These are phyloP conservation scores for Aphanocladium album DNA, from an alignment of 2,329 filamentous ascomycete genomes.

Conservation along the genomic window DNA sequence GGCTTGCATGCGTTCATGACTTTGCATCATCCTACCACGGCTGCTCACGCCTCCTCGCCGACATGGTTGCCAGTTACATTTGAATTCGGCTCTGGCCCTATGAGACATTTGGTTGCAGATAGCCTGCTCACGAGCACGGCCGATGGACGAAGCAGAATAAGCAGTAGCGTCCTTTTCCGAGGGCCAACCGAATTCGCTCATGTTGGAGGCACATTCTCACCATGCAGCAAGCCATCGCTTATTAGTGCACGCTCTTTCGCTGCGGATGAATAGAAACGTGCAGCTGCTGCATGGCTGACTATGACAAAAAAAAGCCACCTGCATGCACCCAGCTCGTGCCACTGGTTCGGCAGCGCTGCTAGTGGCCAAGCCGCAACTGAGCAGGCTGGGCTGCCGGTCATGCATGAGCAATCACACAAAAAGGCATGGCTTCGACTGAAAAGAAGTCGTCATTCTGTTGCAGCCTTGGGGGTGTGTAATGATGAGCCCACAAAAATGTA, in stretches of 20 bases:
- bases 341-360: not conserved
- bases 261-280: not conserved
- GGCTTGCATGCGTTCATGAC: conserved; percentile 9
- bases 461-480: not conserved
- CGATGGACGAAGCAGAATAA: too few species aligned
- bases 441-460: not conserved
- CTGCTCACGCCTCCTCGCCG: not conserved
- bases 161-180: not conserved
- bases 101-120: not conserved
- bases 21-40: not conserved
- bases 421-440: not conserved
- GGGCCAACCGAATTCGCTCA: not conserved
- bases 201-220: not conserved
- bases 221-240: not conserved
- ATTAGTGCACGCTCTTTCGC: not conserved
- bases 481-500: not conserved
- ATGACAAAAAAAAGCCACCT: conserved; percentile 1
- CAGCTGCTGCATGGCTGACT: conserved; percentile 8
- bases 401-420: not conserved
- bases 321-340: not conserved
- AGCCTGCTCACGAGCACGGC: not conserved
- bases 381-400: not conserved
- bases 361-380: conserved; percentile 10
- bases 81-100: too few species aligned
- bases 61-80: not conserved